These are phyloP conservation scores for Dendryphion nanum DNA, from an alignment of 2,329 filamentous ascomycete species.

Conservation along the genomic window DNA sequence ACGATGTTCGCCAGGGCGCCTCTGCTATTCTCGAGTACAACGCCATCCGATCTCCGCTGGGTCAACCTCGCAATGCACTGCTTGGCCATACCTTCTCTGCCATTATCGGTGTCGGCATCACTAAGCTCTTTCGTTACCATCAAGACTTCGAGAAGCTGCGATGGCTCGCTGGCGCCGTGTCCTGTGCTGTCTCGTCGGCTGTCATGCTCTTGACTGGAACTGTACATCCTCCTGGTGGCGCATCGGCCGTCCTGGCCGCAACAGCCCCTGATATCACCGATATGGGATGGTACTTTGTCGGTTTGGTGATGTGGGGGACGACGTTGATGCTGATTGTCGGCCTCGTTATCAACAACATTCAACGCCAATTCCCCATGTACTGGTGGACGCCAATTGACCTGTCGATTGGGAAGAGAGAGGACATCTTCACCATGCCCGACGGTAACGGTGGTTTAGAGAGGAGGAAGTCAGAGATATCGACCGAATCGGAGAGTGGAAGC, in stretches of 20 bases:
- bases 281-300: slow-evolving; percentile 48
- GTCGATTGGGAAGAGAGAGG: slow-evolving; percentile 16
- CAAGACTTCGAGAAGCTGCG: slow-evolving; percentile 37
- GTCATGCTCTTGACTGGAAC: slow-evolving; percentile 50
- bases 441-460: slow-evolving; percentile 2
- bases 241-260: slow-evolving; percentile 48
- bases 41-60: slow-evolving; percentile 45
- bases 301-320: slow-evolving; percentile 43
- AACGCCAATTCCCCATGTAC: slow-evolving; percentile 47
- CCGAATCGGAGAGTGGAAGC: not conserved
- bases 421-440: not conserved
- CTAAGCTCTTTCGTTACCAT: slow-evolving; percentile 46
- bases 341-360: slow-evolving; percentile 46
- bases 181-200: slow-evolving; percentile 43
- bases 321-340: slow-evolving; percentile 44
- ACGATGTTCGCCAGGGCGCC: slow-evolving; percentile 37
- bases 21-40: slow-evolving; percentile 50
- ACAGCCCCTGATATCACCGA: slow-evolving; percentile 39
- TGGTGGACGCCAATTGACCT: slow-evolving; percentile 49
- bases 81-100: slow-evolving; percentile 48
- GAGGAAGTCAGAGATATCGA: not conserved
- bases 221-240: slow-evolving; percentile 51
- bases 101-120: slow-evolving; percentile 44
- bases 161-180: slow-evolving; percentile 47
- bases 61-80: slow-evolving; percentile 48